Evolutionary conservation across 2,329 filamentous ascomycete species (phyloP).

Genomic region (Coccinonectria pachysandricola): DNA sequence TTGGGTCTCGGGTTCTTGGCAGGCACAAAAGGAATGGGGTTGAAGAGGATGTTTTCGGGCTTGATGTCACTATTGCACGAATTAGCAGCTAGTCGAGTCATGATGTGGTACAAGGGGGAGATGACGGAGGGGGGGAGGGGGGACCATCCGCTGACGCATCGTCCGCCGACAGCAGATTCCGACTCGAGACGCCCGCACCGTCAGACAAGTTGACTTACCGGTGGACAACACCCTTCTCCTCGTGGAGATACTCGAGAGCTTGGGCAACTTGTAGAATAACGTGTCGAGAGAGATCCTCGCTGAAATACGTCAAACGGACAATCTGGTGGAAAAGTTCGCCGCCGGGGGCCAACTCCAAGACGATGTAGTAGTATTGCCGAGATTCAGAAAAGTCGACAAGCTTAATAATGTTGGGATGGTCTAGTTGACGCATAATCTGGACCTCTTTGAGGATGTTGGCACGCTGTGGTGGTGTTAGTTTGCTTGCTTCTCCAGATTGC

Average conservation of each 20-base stretch:
- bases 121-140: conserved; percentile 19
- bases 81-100: conserved; percentile 11
- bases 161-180: conserved; percentile 89
- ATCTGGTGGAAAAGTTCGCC: conserved; percentile 98
- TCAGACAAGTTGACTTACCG: conserved; percentile 93
- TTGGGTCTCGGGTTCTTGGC: conserved; percentile 71
- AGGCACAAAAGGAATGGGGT: conserved; percentile 71
- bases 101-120: conserved; percentile 4
- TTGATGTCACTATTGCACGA: conserved; percentile 71
- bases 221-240: conserved; percentile 91
- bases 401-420: conserved; percentile 93
- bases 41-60: conserved; percentile 92
- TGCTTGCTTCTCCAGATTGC: conserved; percentile 6
- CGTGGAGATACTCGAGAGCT: conserved; percentile 86
- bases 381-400: conserved; percentile 92
- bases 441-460: conserved; percentile 98
- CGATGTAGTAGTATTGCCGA: conserved; percentile 92
- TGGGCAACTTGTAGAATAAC: conserved; percentile 94
- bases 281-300: conserved; percentile 86
- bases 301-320: conserved; percentile 95
- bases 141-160: conserved; percentile 47
- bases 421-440: conserved; percentile 93
- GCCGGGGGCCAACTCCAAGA: conserved; percentile 87
- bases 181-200: conserved; percentile 91
- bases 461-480: conserved; percentile 48